Evolutionary conservation across 2,329 filamentous ascomycete genomes (phyloP), one percentile per base, ranked within the genome.

Genomic region (Domatiomyces catenatus): DNA sequence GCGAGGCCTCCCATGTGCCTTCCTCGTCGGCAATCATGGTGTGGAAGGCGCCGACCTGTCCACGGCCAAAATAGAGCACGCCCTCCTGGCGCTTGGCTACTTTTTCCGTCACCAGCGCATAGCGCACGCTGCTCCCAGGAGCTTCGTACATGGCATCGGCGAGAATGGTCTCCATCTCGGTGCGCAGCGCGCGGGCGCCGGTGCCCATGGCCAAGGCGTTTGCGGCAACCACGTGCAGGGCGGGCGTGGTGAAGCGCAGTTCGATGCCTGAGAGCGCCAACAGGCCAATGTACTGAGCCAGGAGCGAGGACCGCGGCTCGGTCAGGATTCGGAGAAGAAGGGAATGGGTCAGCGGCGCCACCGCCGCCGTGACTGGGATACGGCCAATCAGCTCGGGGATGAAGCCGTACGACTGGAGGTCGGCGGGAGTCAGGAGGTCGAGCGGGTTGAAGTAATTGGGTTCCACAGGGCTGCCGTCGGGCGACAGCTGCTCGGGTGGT

Each of bases 331-430:
- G 81, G 48, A 90, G 80, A 10, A 98, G 79, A 52, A 80, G 70
- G 17, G 75, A 69, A 55, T 79, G 73, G 49, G 77, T 75, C 0
- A 98, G 74, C 0, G 87, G 81, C 12, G 86, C 83, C 0, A 98
- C 76, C 0, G 92, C 86, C 54, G 87, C 88, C 47, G 88, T 84
- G 52, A 94, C 86, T 48, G 94, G 90, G 46, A 98, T 80, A 17
- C 92, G 84, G n/a, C 92, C 92, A 49, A 96, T 84, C n/a, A 95
- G 74, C 67, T 95, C 89, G 0, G 89, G 89, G 49, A 95, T 95
- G 63, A 95, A 86, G 12, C 89, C 90, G 61, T 88, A 95, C 44
- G 75, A 77, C 66, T 93, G 86, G 1, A 94, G 71, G 60, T 94
- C 84, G 8, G 77, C 72, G 1, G 86, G 84, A 3, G 80, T 84